Conservation (phyloP, 768 basidiomycete species). For the Hericium rajendrae region DNA sequence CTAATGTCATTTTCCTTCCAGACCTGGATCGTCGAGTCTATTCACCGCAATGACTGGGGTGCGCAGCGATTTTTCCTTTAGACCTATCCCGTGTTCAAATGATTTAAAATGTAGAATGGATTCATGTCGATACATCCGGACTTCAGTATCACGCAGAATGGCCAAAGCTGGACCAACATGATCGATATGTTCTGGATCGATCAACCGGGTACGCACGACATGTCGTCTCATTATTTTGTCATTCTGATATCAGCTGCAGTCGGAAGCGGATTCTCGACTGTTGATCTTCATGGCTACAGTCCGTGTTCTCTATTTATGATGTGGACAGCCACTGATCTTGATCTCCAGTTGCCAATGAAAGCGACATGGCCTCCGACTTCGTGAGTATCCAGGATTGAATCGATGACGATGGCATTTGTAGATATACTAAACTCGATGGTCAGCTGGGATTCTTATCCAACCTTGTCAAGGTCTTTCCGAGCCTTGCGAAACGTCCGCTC, state of each 20-base stretch:
- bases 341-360: slow-evolving; percentile 27
- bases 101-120: slow-evolving; percentile 42
- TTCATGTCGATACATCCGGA: slow-evolving; percentile 50
- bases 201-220: slow-evolving; percentile 36
- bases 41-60: slow-evolving; percentile 52
- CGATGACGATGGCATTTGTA: neutral
- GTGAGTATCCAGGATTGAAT: neutral
- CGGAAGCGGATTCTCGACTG: slow-evolving; percentile 57
- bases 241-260: slow-evolving; percentile 18
- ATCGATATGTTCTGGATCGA: slow-evolving; percentile 70
- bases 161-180: slow-evolving; percentile 47
- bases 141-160: slow-evolving; percentile 39
- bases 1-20: slow-evolving; percentile 5
- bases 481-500: slow-evolving; percentile 55
- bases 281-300: slow-evolving; percentile 54
- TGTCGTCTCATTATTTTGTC: neutral
- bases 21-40: slow-evolving; percentile 66
- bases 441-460: slow-evolving; percentile 68
- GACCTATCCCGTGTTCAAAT: neutral
- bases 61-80: slow-evolving; percentile 5
- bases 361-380: slow-evolving; percentile 10
- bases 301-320: slow-evolving; percentile 10
- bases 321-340: neutral
- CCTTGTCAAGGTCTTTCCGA: slow-evolving; percentile 66
- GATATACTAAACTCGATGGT: neutral